Evolutionary conservation across 371 early-diverging fungal genomes (phyloP), one percentile per base, ranked within the genome.

Genomic region (Mucor saturninus): DNA sequence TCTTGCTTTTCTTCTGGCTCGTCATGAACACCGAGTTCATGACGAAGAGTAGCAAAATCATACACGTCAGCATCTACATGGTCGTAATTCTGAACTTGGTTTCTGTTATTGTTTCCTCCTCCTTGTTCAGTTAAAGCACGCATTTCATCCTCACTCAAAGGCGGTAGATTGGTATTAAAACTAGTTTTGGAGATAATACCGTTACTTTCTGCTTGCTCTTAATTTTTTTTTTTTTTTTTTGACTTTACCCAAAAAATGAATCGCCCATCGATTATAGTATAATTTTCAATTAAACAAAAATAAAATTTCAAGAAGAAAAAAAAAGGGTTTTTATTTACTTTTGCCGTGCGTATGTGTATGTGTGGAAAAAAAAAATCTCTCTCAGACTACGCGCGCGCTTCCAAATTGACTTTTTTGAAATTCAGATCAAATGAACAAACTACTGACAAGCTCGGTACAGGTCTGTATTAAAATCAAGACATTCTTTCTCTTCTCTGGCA

Each of bases 121-220:
- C 55, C 56, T 59, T 72, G 62, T 60, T 72, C 61, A 61, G 68
- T 70, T 48, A 80, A 63, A 62, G 75, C 69, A 30, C 70, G 67
- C 52, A 64, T 68, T 68, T 82, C 76, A 59, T 77, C 75, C 66
- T 75, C 72, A 43, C 73, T 77, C 66, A 78, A 75, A 42, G 81
- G 84, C 55, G 87, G 89, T 69, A 88, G 63, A 61, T 74, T 83
- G 67, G 87, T 84, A 63, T 85, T 80, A 63, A 86, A 83, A 69
- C 83, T 81, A 75, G 11, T 73, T 49, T 73, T 35, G 37, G 31
- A 45, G 31, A 56, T 7, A 28, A 30, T 45, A 30, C 39, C 39
- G 8, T 40, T 40, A 11, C 14, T 40, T 40, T 40, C 14, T 40
- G 40, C 26, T 21, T 28, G 8, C 14, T 11, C 35, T 38, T 13